These are phyloP conservation scores for Meyerozyma athensensis DNA, from an alignment of 1,139 yeast genomes.

Conservation along the genomic window DNA sequence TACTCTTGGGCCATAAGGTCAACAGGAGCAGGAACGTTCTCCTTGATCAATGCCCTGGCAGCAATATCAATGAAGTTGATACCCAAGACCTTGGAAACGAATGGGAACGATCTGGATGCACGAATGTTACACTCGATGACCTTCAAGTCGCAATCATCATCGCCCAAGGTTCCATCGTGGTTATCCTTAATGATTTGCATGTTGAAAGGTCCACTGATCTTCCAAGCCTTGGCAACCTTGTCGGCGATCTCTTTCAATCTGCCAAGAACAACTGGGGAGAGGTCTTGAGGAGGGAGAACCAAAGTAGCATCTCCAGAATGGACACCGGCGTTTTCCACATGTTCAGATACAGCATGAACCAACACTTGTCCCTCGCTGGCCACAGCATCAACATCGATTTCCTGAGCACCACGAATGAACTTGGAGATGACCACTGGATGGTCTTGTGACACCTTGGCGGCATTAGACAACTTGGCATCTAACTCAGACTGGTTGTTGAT, in stretches of 20 bases:
- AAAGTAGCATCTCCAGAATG: slow-evolving; percentile 98
- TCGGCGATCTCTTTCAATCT: slow-evolving; percentile 79
- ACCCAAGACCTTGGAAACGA: slow-evolving; percentile 94
- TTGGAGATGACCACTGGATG: slow-evolving; percentile 97
- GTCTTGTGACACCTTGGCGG: slow-evolving; percentile 89
- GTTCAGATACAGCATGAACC: slow-evolving; percentile 96
- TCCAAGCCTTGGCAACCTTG: slow-evolving; percentile 92
- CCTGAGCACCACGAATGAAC: slow-evolving; percentile 92
- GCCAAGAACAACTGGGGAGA: slow-evolving; percentile 53
- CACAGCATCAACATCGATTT: slow-evolving; percentile 95
- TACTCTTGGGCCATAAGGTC: slow-evolving; percentile 59
- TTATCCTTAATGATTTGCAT: slow-evolving; percentile 89
- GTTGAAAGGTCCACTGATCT: slow-evolving; percentile 96
- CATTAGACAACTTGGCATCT: slow-evolving; percentile 74
- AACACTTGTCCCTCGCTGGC: slow-evolving; percentile 83
- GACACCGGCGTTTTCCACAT: slow-evolving; percentile 97
- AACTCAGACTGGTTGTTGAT: slow-evolving; percentile 75
- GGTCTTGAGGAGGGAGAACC: slow-evolving; percentile 82
- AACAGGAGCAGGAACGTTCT: slow-evolving; percentile 63
- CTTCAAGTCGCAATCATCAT: slow-evolving; percentile 61
- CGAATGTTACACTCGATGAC: slow-evolving; percentile 98
- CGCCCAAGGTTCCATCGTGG: slow-evolving; percentile 38
- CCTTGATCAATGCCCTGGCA: slow-evolving; percentile 75
- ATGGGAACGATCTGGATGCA: slow-evolving; percentile 98
- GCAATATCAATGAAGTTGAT: slow-evolving; percentile 92